Evolutionary conservation across 345 rosid genomes (phyloP).

Genomic region (Salix arbutifolia): DNA sequence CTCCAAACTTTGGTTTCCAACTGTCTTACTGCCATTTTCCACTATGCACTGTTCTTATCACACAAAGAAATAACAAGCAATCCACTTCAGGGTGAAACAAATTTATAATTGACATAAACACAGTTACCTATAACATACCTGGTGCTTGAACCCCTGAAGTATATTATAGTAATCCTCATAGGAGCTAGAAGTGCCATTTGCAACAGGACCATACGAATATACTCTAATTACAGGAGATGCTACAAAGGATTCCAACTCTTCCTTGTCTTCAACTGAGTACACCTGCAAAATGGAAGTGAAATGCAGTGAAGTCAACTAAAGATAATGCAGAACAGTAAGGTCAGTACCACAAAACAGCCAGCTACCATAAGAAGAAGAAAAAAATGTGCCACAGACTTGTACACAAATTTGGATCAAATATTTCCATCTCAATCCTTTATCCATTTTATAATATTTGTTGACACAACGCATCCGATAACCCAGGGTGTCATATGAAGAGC

Average conservation of each 20-base stretch:
- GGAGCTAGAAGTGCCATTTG: constrained; percentile 29
- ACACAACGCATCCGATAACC: not conserved
- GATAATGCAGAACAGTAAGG: not conserved
- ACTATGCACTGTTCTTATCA: constrained; percentile 59
- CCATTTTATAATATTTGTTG: not conserved
- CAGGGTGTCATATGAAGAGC: not conserved
- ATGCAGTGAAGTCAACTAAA: not conserved
- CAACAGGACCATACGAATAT: constrained; percentile 50
- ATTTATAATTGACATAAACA: constrained; percentile 9
- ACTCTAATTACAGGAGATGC: constrained; percentile 68
- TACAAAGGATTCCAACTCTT: constrained; percentile 57
- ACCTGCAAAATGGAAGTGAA: constrained; percentile 43
- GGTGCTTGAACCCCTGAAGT: constrained; percentile 54
- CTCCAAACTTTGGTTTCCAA: constrained; percentile 41
- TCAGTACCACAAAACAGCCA: not conserved
- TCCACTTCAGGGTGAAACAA: constrained; percentile 16
- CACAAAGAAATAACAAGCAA: constrained; percentile 23
- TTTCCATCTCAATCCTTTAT: too few species aligned
- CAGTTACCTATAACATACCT: constrained; percentile 36
- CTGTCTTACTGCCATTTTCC: constrained; percentile 43
- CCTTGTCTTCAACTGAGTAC: constrained; percentile 63
- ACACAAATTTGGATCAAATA: too few species aligned
- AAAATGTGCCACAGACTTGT: not conserved
- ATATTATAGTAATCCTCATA: constrained; percentile 21
- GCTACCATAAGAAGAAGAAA: not conserved